Base-by-base conservation (phyloP, 2,329 filamentous ascomycete genomes). In the Beauveria sp. region DNA sequence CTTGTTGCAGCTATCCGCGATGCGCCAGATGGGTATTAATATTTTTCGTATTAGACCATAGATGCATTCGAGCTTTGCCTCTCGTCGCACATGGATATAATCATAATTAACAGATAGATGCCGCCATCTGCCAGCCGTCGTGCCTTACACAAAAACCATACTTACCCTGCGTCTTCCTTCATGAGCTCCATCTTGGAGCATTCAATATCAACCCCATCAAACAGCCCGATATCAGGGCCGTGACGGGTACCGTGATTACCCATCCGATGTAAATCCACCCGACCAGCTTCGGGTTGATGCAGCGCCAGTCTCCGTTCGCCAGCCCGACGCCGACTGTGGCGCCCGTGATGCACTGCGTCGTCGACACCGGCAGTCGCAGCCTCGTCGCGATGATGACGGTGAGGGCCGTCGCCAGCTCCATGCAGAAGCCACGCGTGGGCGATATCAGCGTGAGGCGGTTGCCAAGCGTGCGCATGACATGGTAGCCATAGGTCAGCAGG, bases 401-500 rank as follows among this genome's bases (percentile, higher is more conserved):
- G 62, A 82, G 73, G 14, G 80, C 79, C 52, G 78, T 79, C 45
- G 76, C 77, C 62, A 82, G 74, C 66, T 81, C 79, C 77, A 80
- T 80, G 63, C 74, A 79, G 68, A 77, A 81, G 12, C 81, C 81
- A 63, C 81, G 75, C 3, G 76, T 77, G 2, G 81, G 82, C 9
- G 80, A 83, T 67, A 83, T 81, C 22, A 81, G 75, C 16, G 81
- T 84, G 64, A 84, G 75, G 48, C 80, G 76, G 71, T 83, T 84
- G 9, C 81, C 81, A 61, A 84, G 76, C 52, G 79, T 79, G 57
- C 80, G 76, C 80, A 85, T 84, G 67, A 87, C 85, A 67, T 86
- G 83, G 71, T 86, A 87, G 8, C 84, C 84, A 66, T 85, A 87
- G 10, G 82, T 84, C 73, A 81, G 76, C 63, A 87, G 75, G n/a